Base-by-base conservation (phyloP, 495 filamentous ascomycete genomes). In the Tuber melanosporum region DNA sequence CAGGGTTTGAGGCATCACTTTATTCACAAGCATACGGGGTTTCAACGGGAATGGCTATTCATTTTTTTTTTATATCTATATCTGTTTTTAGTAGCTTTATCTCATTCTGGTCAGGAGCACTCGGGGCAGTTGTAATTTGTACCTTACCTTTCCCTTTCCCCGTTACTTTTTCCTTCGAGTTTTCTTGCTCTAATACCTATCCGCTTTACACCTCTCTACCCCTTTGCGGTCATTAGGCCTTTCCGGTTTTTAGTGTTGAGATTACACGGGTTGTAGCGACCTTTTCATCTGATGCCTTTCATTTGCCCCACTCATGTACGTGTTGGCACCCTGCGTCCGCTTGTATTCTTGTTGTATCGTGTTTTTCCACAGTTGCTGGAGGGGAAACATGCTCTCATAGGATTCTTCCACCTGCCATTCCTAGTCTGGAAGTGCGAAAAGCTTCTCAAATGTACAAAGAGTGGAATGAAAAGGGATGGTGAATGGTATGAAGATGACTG, bases 81-180 rank as follows among this genome's bases (percentile, higher is more conserved):
- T 46, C 36, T 46, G 14, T 47, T 71, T 69, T 49, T 39, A 71
- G 39, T 66, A 72, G 32, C 20, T 19, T 42, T 47, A 49, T 39
- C 47, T 36, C 52, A 19, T 70, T 46, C 42, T 78, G 75, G 71
- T 41, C 42, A 73, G 75, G 71, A 79, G 32, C 44, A 19, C 74
- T 41, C 72, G 71, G 77, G 71, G 79, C 52, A 66, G 26, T 36
- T 66, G 57, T 66, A 66, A 66, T 66, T 66, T 66, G 57, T 66
- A 66, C 26, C 57, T 66, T 66, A 66, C 57, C 57, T 66, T 66
- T 66, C 57, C 36, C 57, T 66, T 66, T 66, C 57, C 57, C 57
- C n/a, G 26, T 66, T 36, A 66, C 57, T 1, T 62, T 66, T 66
- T 66, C 57, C 57, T 66, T 36, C 57, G 26, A 66, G 57, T 66